These are phyloP conservation scores for Leccinum broughii DNA, from an alignment of 768 basidiomycete genomes.

Conservation along the genomic window DNA sequence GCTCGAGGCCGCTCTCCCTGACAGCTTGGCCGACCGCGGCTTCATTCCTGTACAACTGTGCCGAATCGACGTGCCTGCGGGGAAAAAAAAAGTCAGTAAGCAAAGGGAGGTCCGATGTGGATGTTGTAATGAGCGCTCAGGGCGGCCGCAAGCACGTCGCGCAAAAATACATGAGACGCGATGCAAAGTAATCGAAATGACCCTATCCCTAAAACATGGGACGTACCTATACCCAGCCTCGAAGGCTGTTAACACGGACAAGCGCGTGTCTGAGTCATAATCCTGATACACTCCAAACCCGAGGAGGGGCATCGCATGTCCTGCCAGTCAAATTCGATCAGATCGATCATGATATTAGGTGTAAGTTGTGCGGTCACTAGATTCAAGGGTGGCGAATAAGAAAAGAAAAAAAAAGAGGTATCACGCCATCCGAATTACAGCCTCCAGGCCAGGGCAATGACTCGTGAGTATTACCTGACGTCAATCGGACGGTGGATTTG, in stretches of 20 bases:
- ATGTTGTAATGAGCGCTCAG: not conserved
- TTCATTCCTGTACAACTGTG: slow-evolving; percentile 69
- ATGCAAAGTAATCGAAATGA: not conserved
- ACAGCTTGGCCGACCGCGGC: slow-evolving; percentile 59
- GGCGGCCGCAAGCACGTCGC: slow-evolving; percentile 28
- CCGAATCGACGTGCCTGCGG: slow-evolving; percentile 69
- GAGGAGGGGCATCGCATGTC: slow-evolving; percentile 59
- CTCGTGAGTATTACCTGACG: slow-evolving; percentile 32
- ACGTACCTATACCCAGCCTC: slow-evolving; percentile 61
- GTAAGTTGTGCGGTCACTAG: not conserved
- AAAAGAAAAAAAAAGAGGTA: not conserved
- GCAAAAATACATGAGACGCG: not conserved
- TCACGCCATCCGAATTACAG: not conserved
- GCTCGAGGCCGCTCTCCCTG: slow-evolving; percentile 51
- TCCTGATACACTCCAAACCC: slow-evolving; percentile 77
- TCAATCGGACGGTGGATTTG: slow-evolving; percentile 32
- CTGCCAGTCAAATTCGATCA: slow-evolving; percentile 30
- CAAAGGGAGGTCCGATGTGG: slow-evolving; percentile 1
- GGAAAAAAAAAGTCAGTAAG: not conserved
- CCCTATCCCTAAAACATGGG: not conserved
- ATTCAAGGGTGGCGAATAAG: not conserved
- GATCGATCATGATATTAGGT: not conserved
- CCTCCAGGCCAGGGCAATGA: not conserved
- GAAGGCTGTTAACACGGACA: slow-evolving; percentile 62
- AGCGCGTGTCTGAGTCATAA: slow-evolving; percentile 43